Evolutionary conservation across 2,329 filamentous ascomycete genomes (phyloP), one percentile per base, ranked within the genome.

Genomic region (Alternaria infectoria): DNA sequence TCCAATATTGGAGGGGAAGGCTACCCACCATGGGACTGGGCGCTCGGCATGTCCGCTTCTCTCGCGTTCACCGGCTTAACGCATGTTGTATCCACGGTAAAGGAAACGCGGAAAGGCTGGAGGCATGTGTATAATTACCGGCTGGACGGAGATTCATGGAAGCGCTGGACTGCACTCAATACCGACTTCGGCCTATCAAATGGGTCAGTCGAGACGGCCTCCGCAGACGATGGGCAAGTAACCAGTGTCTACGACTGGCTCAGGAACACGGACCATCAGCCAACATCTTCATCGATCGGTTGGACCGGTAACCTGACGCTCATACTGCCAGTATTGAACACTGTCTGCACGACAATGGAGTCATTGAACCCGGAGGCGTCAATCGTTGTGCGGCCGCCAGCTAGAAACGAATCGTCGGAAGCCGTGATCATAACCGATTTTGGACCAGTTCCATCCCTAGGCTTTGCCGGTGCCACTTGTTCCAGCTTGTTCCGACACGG

Each of bases 291-390:
- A 15, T 62, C 60, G 5, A 54, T 45, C 19, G 55, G 49, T 11
- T 62, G 59, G 47, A 54, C 46, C 4, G 50, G 54, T 6, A 65
- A 62, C 44, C 13, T 57, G 11, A 55, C 54, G 6, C 47, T 57
- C 10, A 12, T 56, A 10, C 19, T 59, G 0, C 52, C 59, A 8
- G 62, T 30, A 1, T 11, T 61, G 23, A 62, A 62, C 30, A 58
- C 62, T 13, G 21, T 65, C 9, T 61, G 54, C 12, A 46, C 17
- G 8, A 21, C 25, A 25, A 19, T 9, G 3, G 26, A 19, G 4
- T 32, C 47, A 17, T 51, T 28, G 12, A 23, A 15, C 21, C 3
- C 13, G 19, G 49, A 32, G 13, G 49, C 26, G 3, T 51, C 28
- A 12, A 51, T 51, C 28, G 1, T 30, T n/a, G 15, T 32, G 1